These are phyloP conservation scores for Diaporthe nobilis DNA, from an alignment of 2,329 filamentous ascomycete species.

Conservation along the genomic window DNA sequence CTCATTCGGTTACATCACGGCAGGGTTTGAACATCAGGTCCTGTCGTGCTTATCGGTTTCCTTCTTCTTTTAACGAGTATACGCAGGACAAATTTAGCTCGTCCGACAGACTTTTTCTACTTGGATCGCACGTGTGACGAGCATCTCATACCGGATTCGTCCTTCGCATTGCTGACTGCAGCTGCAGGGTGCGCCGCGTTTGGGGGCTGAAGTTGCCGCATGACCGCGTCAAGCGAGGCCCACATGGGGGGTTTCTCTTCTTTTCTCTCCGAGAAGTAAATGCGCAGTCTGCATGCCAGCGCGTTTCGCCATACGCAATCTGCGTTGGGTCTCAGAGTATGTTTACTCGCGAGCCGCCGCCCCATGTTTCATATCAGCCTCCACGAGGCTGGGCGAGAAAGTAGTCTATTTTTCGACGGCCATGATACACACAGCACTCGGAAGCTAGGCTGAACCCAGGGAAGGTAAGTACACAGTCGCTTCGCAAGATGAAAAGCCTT, in stretches of 20 bases:
- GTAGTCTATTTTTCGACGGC: not conserved
- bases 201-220: constrained; percentile 13
- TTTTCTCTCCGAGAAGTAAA: constrained; percentile 5
- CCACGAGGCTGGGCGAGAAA: not conserved
- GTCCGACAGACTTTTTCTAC: constrained; percentile 7
- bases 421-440: not conserved
- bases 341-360: not conserved
- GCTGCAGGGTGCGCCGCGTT: constrained; percentile 15
- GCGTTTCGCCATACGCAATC: not conserved
- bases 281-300: not conserved
- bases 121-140: constrained; percentile 9
- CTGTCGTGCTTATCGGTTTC: not conserved
- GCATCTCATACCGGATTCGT: not conserved
- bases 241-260: not conserved
- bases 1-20: constrained; percentile 21
- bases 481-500: not conserved
- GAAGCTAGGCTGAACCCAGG: not conserved
- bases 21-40: not conserved
- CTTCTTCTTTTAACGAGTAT: not conserved
- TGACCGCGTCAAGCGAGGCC: not conserved
- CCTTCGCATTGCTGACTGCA: constrained; percentile 27
- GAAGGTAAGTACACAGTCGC: not conserved
- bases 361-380: constrained; percentile 16
- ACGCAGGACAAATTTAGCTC: constrained; percentile 21
- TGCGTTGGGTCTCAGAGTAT: not conserved